These are phyloP conservation scores for Fusarium nanum DNA, from an alignment of 2,329 filamentous ascomycete species.

Conservation along the genomic window DNA sequence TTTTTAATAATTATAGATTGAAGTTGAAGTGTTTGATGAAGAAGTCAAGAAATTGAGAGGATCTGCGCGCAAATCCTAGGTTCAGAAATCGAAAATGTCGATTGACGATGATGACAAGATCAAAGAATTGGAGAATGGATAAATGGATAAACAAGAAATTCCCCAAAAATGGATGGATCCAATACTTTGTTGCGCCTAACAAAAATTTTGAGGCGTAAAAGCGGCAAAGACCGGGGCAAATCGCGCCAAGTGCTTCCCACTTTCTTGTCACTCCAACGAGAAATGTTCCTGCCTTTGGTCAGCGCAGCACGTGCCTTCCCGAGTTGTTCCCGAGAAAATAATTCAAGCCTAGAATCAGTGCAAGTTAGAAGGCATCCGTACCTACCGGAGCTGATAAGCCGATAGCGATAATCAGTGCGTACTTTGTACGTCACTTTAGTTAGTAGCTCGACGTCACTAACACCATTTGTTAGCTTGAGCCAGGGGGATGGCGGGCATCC, in stretches of 20 bases:
- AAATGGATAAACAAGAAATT: conserved; percentile 36
- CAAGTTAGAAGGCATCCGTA: background rate
- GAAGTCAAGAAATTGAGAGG: background rate
- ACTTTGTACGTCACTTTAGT: conserved; percentile 31
- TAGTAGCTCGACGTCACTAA: conserved; percentile 47
- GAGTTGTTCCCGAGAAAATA: conserved; percentile 40
- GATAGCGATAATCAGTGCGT: conserved; percentile 4
- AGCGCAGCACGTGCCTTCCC: conserved; percentile 42
- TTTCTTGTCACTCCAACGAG: conserved; percentile 1
- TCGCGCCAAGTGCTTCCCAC: conserved; percentile 15
- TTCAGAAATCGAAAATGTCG: conserved; percentile 4
- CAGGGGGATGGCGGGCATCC: conserved; percentile 35
- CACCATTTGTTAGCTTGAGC: conserved; percentile 15
- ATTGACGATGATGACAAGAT: conserved; percentile 30
- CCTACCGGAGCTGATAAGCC: background rate
- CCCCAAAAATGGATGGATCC: conserved; percentile 5
- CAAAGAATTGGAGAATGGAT: conserved; percentile 33
- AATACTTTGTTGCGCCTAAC: conserved; percentile 21
- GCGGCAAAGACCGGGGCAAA: conserved; percentile 30
- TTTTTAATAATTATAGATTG: conserved; percentile 45
- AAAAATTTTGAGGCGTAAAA: conserved; percentile 34
- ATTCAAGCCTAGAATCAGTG: background rate
- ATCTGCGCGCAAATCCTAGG: background rate
- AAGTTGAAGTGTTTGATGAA: background rate
- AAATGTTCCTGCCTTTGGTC: background rate